phyloP scores from a whole-genome alignment of 2,329 filamentous ascomycete species.

The Xylariaceae sp. region DNA sequence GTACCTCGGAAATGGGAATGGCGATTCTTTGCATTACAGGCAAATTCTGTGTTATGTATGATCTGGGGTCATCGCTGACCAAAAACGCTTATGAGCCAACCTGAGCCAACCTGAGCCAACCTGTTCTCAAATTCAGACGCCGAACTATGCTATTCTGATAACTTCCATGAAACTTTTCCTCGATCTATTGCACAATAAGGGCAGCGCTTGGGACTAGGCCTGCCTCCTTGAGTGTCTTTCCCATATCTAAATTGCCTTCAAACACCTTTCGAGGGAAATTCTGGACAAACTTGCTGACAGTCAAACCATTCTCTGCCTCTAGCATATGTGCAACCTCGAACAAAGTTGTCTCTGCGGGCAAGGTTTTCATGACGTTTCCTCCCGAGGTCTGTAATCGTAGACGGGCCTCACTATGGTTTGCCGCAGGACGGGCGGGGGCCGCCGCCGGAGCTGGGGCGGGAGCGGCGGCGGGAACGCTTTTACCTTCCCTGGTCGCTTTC shows the following conservation, averaged over 20 bases:
- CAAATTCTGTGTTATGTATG: slow-evolving; percentile 12
- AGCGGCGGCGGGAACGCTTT: slow-evolving; percentile 39
- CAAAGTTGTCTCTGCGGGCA: slow-evolving; percentile 83
- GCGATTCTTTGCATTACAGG: slow-evolving; percentile 17
- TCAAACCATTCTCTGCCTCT: slow-evolving; percentile 62
- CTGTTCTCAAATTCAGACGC: slow-evolving; percentile 17
- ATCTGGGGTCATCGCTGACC: slow-evolving; percentile 6
- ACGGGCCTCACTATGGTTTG: slow-evolving; percentile 73
- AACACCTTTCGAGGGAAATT: slow-evolving; percentile 87
- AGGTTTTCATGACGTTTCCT: slow-evolving; percentile 80
- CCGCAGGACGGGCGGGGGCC: slow-evolving; percentile 53
- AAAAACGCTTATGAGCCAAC: neutral
- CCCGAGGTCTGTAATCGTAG: slow-evolving; percentile 72
- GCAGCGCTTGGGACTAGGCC: slow-evolving; percentile 89
- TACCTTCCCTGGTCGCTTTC: slow-evolving; percentile 82
- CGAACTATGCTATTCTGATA: slow-evolving; percentile 23
- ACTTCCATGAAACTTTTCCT: neutral
- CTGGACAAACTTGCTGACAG: slow-evolving; percentile 73
- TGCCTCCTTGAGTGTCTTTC: slow-evolving; percentile 87
- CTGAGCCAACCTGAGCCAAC: neutral
- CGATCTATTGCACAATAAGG: slow-evolving; percentile 62
- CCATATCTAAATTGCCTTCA: slow-evolving; percentile 66
- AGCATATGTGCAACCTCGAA: slow-evolving; percentile 85
- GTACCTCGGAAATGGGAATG: slow-evolving; percentile 21
- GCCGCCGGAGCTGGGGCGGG: slow-evolving; percentile 43